Evolutionary conservation across 495 filamentous ascomycete species (phyloP).

Genomic region (Lichenothelia convexa): DNA sequence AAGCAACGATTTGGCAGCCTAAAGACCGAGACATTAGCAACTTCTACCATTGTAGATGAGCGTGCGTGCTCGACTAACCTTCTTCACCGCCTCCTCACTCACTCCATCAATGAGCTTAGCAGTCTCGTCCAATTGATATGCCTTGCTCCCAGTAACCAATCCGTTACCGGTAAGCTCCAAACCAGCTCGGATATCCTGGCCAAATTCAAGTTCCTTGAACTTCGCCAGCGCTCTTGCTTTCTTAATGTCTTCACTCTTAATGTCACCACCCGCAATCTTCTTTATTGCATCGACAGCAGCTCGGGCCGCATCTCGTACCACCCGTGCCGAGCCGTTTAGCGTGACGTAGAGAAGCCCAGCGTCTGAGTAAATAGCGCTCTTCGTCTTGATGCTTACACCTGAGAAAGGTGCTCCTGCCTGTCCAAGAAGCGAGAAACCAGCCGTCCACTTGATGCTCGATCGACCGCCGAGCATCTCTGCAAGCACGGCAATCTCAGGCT

Average conservation of each 20-base stretch:
- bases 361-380: constrained; percentile 78
- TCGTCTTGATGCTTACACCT: constrained; percentile 46
- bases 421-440: constrained; percentile 75
- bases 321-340: constrained; percentile 50
- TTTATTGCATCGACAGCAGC: constrained; percentile 61
- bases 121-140: constrained; percentile 70
- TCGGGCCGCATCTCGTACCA: constrained; percentile 43
- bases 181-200: constrained; percentile 49
- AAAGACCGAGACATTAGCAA: constrained; percentile 10
- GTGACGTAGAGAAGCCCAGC: constrained; percentile 74
- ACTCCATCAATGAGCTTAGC: constrained; percentile 65
- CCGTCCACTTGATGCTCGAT: constrained; percentile 84
- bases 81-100: constrained; percentile 65
- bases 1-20: constrained; percentile 74
- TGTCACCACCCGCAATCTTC: constrained; percentile 51
- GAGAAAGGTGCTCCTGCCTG: constrained; percentile 51
- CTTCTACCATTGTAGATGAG: neutral
- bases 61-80: constrained; percentile 38
- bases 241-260: constrained; percentile 66
- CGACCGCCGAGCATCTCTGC: constrained; percentile 78
- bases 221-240: constrained; percentile 88
- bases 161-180: constrained; percentile 57
- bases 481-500: constrained; percentile 79
- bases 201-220: constrained; percentile 75
- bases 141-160: constrained; percentile 60